Base-by-base conservation (phyloP, 805 yeast genomes). In the Cyberlindnera xylosilytica region DNA sequence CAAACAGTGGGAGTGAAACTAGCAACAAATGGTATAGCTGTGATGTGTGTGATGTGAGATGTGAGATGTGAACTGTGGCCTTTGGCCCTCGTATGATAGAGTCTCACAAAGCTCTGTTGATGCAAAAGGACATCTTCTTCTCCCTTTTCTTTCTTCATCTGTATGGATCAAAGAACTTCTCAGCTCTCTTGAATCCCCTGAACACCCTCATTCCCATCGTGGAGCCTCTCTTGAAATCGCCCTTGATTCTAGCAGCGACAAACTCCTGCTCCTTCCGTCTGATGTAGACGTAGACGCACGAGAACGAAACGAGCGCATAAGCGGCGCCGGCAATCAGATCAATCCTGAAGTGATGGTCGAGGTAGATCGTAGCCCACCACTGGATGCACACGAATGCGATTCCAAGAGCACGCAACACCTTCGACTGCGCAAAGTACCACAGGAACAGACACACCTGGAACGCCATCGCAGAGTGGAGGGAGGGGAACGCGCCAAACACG, bases 301-400 rank as follows among this genome's bases (percentile, higher is more conserved):
- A 54, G 58, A 73, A 79, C 20, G 68, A 53, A 11, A 61, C 24
- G 4, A 77, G 46, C 0, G 85, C 72, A 62, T 82, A 82, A 4
- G 66, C 24, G 55, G 76, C 58, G 8, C 87, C 87, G 13, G 67
- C 66, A 29, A 80, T 60, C 39, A 81, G 62, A 56, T 83, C 88
- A 27, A 81, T 60, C 45, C 86, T 68, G 73, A 81, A 83, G 59
- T 82, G 89, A 60, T 81, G 88, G 56, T 81, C 87, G 44, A 83
- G 60, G 53, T 83, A 83, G 64, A 82, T 78, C 3, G 87, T 79
- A 19, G 86, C 78, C 87, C 87, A 83, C 84, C 87, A 80, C 56
- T 81, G 87, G 26, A 78, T 55, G 2, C 67, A 44, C 7, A 81
- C 75, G 58, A 74, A 81, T 0, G 47, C 27, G 5, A 72, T 53